Percentiles rank a stretch among this genome's conserved stretches.
Conservation (phyloP, 192 early-diverging fungal genomes). For the Mortierella claussenii region DNA sequence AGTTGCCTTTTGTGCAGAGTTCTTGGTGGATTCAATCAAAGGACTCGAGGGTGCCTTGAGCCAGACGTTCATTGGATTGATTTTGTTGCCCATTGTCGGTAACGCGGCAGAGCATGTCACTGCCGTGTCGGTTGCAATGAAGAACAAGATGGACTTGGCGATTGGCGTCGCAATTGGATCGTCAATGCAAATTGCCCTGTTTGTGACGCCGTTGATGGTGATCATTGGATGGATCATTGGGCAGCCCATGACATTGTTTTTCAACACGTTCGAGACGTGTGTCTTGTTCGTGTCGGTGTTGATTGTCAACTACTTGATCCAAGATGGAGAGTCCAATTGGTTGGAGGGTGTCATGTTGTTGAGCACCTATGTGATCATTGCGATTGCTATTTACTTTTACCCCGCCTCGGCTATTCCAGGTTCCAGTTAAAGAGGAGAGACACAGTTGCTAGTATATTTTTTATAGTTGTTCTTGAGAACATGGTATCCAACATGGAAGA, state of each 20-base stretch:
- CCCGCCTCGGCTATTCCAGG: conserved; percentile 46
- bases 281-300: conserved; percentile 88
- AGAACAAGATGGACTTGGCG: conserved; percentile 89
- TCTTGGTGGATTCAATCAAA: conserved; percentile 82
- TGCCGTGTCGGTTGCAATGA: conserved; percentile 84
- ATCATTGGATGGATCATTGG: conserved; percentile 85
- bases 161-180: conserved; percentile 83
- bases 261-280: conserved; percentile 85
- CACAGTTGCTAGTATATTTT: not conserved
- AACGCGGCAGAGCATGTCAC: conserved; percentile 85
- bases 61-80: conserved; percentile 91
- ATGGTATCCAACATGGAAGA: not conserved
- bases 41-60: conserved; percentile 71
- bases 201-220: conserved; percentile 77
- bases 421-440: no score
- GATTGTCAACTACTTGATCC: conserved; percentile 83
- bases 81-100: conserved; percentile 90
- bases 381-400: conserved; percentile 83
- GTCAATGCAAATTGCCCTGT: conserved; percentile 89
- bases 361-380: conserved; percentile 84
- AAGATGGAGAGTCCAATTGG: conserved; percentile 93
- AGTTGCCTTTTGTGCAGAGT: conserved; percentile 84
- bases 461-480: not conserved
- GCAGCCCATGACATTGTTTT: conserved; percentile 80
- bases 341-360: conserved; percentile 91